A percentile compares a stretch with the other conserved stretches of the same genome.
Evolutionary conservation across 345 rosid species (phyloP).

Genomic region (Bruguiera parviflora): DNA sequence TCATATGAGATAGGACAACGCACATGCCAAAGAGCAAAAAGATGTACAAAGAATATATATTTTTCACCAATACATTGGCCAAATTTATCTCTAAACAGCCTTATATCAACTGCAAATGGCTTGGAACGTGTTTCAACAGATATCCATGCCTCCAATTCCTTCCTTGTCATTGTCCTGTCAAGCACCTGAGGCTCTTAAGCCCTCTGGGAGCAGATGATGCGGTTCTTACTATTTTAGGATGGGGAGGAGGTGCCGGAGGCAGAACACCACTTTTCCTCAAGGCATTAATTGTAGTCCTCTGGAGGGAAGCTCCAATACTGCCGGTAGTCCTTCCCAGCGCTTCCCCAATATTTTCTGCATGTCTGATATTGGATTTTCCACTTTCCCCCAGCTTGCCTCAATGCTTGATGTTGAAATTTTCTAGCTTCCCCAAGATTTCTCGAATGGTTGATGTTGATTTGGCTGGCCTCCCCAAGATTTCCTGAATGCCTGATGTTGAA

Average conservation of each 20-base stretch:
- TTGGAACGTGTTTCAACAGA: conserved; percentile 70
- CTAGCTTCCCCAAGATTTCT: not conserved
- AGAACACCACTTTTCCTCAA: conserved; percentile 37
- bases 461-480: no score
- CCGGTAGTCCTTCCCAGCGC: conserved; percentile 22
- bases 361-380: not conserved
- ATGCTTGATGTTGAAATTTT: not conserved
- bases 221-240: conserved; percentile 43
- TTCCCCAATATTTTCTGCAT: conserved; percentile 8
- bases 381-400: not conserved
- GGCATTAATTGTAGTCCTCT: conserved; percentile 40
- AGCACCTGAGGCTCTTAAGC: conserved; percentile 75
- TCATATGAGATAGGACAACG: not conserved
- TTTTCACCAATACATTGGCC: conserved; percentile 70
- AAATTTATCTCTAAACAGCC: conserved; percentile 56
- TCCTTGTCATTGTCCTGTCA: conserved; percentile 69
- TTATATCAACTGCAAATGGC: conserved; percentile 56
- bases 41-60: not conserved
- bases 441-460: not conserved
- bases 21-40: no score
- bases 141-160: conserved; percentile 78
- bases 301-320: conserved; percentile 29
- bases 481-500: no score
- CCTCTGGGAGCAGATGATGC: conserved; percentile 66
- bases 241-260: conserved; percentile 18